Conservation (phyloP, 305 asterid genomes). For the Fraxinus albicans region DNA sequence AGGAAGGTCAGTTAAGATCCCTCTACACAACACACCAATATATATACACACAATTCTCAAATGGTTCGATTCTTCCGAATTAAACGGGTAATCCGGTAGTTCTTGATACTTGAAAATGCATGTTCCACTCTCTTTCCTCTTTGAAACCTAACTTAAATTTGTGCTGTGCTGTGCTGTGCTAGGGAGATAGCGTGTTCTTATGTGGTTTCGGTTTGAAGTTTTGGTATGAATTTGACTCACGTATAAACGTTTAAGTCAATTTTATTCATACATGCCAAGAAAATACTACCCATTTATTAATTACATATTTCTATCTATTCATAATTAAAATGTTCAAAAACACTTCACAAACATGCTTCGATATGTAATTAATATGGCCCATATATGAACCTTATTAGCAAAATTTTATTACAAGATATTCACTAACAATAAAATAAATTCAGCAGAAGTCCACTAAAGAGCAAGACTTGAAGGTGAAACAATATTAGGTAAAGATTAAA, state of each 20-base stretch:
- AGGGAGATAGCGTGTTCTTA: neutral
- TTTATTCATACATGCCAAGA: too few species aligned
- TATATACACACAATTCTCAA: neutral
- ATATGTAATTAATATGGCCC: too few species aligned
- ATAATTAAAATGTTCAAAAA: too few species aligned
- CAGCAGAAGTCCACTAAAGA: neutral
- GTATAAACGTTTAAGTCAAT: neutral
- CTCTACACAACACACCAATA: neutral
- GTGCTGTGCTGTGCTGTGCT: neutral
- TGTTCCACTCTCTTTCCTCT: neutral
- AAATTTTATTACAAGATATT: neutral
- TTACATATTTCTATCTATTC: neutral
- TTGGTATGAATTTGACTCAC: neutral
- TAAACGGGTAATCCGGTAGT: neutral
- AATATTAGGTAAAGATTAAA: neutral
- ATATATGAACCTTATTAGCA: neutral
- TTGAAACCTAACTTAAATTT: neutral
- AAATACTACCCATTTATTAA: neutral
- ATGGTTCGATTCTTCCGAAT: neutral
- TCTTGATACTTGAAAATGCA: neutral
- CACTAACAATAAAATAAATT: neutral
- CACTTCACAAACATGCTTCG: neutral
- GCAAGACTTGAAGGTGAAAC: neutral
- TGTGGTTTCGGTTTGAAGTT: neutral
- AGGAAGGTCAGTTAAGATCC: constrained; percentile 34